Conservation (phyloP, 1,139 yeast species). For the Arxiozyma telluris region DNA sequence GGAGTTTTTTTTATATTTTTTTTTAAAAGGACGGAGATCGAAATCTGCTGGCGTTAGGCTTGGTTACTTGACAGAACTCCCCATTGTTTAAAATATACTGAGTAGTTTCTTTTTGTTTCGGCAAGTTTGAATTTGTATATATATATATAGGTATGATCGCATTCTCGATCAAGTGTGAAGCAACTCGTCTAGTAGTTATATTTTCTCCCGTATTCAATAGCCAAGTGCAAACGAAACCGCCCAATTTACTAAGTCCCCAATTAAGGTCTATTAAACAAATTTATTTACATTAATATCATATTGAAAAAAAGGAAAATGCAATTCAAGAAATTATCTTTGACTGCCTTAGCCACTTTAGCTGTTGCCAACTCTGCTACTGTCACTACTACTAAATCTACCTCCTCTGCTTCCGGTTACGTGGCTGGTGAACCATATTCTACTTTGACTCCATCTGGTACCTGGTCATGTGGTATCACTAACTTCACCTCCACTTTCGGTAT, state of each 20-base stretch:
- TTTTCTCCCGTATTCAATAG: neutral
- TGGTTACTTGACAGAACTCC: neutral
- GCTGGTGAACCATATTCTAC: constrained; percentile 31
- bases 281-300: neutral
- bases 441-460: constrained; percentile 32
- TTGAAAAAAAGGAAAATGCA: constrained; percentile 15
- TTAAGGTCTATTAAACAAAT: neutral
- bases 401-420: constrained; percentile 38
- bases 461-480: constrained; percentile 36
- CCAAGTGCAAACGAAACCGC: neutral
- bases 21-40: neutral
- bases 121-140: too few relatives aligned
- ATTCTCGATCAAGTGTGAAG: neutral
- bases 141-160: too few relatives aligned
- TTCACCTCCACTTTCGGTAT: constrained; percentile 43
- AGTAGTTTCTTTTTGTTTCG: too few relatives aligned
- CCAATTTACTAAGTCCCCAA: neutral
- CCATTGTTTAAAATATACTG: too few relatives aligned
- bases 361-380: constrained; percentile 30
- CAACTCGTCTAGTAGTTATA: neutral
- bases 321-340: constrained; percentile 22
- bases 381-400: constrained; percentile 29
- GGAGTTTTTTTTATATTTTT: neutral
- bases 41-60: neutral
- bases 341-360: constrained; percentile 26